Percentiles rank a stretch among this genome's conserved stretches.
Evolutionary conservation across 2,329 filamentous ascomycete genomes (phyloP).

Genomic region (Pseudocercospora fijiensis): DNA sequence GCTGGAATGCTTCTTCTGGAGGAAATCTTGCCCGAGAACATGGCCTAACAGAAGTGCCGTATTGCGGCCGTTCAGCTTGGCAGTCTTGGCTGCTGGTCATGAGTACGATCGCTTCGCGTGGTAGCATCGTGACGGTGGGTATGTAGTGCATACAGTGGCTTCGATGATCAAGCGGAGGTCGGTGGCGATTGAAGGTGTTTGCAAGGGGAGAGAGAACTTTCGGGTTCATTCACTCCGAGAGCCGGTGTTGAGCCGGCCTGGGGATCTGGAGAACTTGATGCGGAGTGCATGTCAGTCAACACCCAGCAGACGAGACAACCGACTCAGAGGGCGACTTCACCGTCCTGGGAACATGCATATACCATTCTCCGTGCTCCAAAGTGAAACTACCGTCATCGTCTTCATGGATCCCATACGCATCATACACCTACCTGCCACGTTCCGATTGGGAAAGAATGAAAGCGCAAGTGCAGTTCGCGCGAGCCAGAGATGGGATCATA

Average conservation of each 20-base stretch:
- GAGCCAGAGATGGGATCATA: no score
- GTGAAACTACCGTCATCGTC: neutral
- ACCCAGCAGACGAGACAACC: neutral
- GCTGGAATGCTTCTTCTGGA: neutral
- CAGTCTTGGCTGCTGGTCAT: slow-evolving; percentile 13
- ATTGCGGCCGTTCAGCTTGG: slow-evolving; percentile 6
- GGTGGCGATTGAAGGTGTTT: slow-evolving; percentile 15
- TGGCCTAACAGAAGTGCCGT: slow-evolving; percentile 6
- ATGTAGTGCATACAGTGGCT: neutral
- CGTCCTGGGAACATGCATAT: neutral
- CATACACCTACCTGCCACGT: neutral
- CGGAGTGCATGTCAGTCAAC: neutral
- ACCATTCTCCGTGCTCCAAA: neutral
- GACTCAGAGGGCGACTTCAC: neutral
- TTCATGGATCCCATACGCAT: neutral
- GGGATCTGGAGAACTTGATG: neutral
- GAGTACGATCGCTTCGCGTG: slow-evolving; percentile 4
- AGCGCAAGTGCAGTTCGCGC: neutral
- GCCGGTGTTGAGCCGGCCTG: neutral
- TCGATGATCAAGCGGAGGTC: slow-evolving; percentile 5
- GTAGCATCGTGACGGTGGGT: slow-evolving; percentile 7
- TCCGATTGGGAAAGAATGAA: neutral
- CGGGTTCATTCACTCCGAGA: neutral
- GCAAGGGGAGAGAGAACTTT: neutral
- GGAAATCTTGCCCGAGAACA: neutral